These are phyloP conservation scores for Solanum tacnaense DNA, from an alignment of 257 asterid genomes.

Conservation along the genomic window DNA sequence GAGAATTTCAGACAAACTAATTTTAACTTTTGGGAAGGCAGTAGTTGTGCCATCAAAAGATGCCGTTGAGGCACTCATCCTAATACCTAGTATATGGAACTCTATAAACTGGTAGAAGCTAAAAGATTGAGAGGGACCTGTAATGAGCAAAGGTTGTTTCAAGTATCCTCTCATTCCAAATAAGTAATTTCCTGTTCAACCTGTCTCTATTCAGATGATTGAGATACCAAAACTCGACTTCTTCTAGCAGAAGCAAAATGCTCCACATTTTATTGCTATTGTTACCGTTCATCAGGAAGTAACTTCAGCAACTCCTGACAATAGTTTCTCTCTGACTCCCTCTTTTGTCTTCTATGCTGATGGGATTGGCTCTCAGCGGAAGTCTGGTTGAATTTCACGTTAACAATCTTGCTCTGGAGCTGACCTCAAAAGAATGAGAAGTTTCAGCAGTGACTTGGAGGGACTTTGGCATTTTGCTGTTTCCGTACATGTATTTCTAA, in stretches of 20 bases:
- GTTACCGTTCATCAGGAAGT: not conserved
- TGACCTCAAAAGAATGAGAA: not conserved
- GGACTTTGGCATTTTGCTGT: not conserved
- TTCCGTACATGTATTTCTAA: not conserved
- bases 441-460: not conserved
- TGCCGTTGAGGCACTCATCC: not conserved
- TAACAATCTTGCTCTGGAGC: not conserved
- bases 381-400: not conserved
- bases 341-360: not conserved
- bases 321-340: not conserved
- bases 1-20: not conserved
- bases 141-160: not conserved
- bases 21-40: not conserved
- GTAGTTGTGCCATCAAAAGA: not conserved
- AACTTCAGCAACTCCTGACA: not conserved
- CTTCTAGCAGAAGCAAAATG: not conserved
- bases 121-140: not conserved
- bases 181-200: not conserved
- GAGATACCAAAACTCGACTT: not conserved
- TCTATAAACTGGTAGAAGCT: not conserved
- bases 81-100: not conserved
- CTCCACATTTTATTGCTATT: not conserved
- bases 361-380: not conserved
- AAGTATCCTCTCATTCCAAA: not conserved
- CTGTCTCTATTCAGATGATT: not conserved